Base-by-base conservation (phyloP, 495 filamentous ascomycete genomes). In the Chaetomidium leptoderma region DNA sequence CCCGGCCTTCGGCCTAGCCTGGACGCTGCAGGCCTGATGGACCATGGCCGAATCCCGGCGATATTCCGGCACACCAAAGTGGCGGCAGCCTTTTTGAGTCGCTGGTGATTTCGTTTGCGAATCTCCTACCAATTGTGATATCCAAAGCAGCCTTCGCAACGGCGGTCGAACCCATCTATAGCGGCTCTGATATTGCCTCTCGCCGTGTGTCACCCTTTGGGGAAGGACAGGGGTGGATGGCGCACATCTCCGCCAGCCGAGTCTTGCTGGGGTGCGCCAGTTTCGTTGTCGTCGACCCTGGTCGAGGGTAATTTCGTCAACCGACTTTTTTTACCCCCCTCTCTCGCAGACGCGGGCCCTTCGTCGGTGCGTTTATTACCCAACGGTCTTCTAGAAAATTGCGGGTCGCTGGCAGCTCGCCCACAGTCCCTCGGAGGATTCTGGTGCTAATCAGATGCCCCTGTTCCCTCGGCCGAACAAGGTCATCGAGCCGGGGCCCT, bases 301-400 rank as follows among this genome's bases (percentile, higher is more conserved):
- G 67, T 68, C 65, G 46, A 64, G 52, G 55, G 64, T 61, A 72
- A 70, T 72, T 62, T 72, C 68, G 58, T 65, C 68, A 70, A 72
- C 66, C 70, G 64, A 65, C 63, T 70, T 67, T 64, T 63, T 61
- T 29, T 24, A 26, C 53, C 43, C 44, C 58, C 44, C 58, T 47
- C 63, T 55, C 60, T 42, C 46, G 42, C 69, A 63, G 65, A 61
- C 54, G 56, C 53, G 46, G 59, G 63, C 61, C 58, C 57, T 62
- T 70, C 64, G 57, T 74, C 70, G 69, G 67, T 65, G 72, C 64
- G 66, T 71, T 74, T 69, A 42, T 69, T 72, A 59, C 66, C 74
- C 72, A 76, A 74, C 73, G 76, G 71, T 72, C 67, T 72, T 76
- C 67, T 76, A 68, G 64, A 74, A 76, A 74, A 71, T 68, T 74